A percentile compares a stretch with the other conserved stretches of the same genome.
Evolutionary conservation across 306 rosid species (phyloP).

Genomic region (Myrica gale): DNA sequence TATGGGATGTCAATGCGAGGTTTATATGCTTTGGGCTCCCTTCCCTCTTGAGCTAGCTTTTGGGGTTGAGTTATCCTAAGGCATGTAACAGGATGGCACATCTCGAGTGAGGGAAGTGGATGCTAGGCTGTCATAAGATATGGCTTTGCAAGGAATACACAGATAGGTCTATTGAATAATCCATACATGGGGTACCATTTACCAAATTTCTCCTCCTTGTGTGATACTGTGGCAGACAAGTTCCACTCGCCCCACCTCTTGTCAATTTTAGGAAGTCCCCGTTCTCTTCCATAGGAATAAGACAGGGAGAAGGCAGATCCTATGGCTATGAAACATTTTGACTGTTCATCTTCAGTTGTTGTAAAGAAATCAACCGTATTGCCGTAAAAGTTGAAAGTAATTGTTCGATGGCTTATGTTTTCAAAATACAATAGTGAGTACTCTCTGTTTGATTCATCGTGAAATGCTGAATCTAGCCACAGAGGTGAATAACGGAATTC

Average conservation of each 20-base stretch:
- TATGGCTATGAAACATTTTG: background rate
- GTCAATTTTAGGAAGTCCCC: background rate
- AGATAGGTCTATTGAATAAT: background rate
- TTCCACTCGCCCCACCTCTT: background rate
- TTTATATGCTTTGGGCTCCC: too few species aligned
- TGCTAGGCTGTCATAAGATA: background rate
- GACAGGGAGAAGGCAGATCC: background rate
- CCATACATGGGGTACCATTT: background rate
- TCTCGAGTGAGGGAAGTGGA: background rate
- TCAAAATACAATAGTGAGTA: background rate
- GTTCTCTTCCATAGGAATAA: constrained; percentile 2
- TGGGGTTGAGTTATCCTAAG: too few species aligned
- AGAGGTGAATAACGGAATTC: background rate
- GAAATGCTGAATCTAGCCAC: constrained; percentile 2
- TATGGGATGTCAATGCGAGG: too few species aligned
- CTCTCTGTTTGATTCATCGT: background rate
- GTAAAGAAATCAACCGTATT: background rate
- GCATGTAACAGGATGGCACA: background rate
- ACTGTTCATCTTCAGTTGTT: background rate
- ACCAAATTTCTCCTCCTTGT: background rate
- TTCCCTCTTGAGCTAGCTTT: too few species aligned
- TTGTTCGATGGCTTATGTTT: too few species aligned
- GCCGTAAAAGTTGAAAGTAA: background rate
- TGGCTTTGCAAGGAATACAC: background rate
- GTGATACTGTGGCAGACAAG: background rate